Evolutionary conservation across 2,329 filamentous ascomycete species (phyloP).

Genomic region (Aspergillus udagawae): DNA sequence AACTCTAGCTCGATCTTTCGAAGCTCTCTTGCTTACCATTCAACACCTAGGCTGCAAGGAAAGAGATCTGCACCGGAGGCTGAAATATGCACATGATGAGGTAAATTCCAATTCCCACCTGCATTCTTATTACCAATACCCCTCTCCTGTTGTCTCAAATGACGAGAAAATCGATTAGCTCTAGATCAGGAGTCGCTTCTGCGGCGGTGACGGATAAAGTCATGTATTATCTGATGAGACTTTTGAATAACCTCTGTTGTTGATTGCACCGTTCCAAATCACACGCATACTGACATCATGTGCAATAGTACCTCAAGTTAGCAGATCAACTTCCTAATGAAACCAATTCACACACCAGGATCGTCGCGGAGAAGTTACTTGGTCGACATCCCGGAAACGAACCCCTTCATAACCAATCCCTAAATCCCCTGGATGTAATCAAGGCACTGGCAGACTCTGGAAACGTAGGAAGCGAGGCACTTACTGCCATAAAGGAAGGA

Average conservation of each 20-base stretch:
- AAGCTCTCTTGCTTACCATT: conserved; percentile 40
- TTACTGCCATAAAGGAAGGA: conserved; percentile 35
- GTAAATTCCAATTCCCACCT: conserved; percentile 24
- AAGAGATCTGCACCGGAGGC: conserved; percentile 33
- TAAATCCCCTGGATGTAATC: conserved; percentile 59
- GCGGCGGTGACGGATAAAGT: conserved; percentile 60
- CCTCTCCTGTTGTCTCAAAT: conserved; percentile 31
- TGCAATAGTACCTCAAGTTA: conserved; percentile 32
- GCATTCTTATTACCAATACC: conserved; percentile 1
- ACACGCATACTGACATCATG: conserved; percentile 24
- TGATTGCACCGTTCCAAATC: conserved; percentile 11
- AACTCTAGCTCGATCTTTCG: conserved; percentile 37
- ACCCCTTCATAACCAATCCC: conserved; percentile 55
- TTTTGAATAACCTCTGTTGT: conserved; percentile 15
- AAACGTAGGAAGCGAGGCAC: conserved; percentile 58
- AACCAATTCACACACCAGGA: conserved; percentile 27
- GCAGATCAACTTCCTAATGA: conserved; percentile 27
- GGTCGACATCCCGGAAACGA: conserved; percentile 28
- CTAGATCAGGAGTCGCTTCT: conserved; percentile 72
- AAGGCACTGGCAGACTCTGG: conserved; percentile 55
- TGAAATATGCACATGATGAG: conserved; percentile 39
- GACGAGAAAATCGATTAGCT: conserved; percentile 64
- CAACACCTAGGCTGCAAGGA: conserved; percentile 38
- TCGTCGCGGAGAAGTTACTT: conserved; percentile 27
- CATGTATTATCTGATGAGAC: conserved; percentile 53